A percentile compares a stretch with the other conserved stretches of the same genome.
Evolutionary conservation across 2,329 filamentous ascomycete genomes (phyloP).

Genomic region (Ophiostoma quercus): DNA sequence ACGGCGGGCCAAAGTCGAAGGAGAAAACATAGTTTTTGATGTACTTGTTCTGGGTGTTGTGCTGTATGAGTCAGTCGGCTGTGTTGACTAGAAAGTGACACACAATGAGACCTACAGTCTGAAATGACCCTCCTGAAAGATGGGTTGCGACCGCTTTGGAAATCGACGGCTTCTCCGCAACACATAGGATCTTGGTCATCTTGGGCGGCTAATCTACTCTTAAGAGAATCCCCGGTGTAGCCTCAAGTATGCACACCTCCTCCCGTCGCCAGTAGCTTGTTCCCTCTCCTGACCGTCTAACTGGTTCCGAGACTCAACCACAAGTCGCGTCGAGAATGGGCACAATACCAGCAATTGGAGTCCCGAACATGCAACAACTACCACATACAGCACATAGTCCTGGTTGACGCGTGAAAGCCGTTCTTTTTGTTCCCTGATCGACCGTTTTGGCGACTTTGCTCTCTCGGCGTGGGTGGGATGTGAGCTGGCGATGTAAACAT

Average conservation of each 20-base stretch:
- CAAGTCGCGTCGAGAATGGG: background rate
- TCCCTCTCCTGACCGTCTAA: background rate
- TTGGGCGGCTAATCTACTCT: slow-evolving; percentile 21
- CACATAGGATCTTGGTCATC: slow-evolving; percentile 52
- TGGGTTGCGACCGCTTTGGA: slow-evolving; percentile 90
- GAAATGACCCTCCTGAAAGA: slow-evolving; percentile 69
- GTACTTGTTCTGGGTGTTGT: slow-evolving; percentile 64
- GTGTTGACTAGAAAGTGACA: background rate
- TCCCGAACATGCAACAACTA: background rate
- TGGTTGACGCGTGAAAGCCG: background rate
- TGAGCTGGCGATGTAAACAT: background rate
- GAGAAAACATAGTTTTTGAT: slow-evolving; percentile 93
- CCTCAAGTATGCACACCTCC: background rate
- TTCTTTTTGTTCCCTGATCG: background rate
- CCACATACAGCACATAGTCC: background rate
- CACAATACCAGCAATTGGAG: too few species aligned
- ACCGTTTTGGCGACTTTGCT: background rate
- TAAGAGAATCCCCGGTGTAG: background rate
- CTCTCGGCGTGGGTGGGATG: background rate
- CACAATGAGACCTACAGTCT: slow-evolving; percentile 54
- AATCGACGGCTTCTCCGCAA: slow-evolving; percentile 76
- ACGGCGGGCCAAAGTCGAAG: slow-evolving; percentile 76
- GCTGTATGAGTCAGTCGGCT: slow-evolving; percentile 47
- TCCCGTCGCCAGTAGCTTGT: background rate
- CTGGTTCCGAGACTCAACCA: background rate